Conservation (phyloP, 1,139 yeast species). For the Candida sojae region DNA sequence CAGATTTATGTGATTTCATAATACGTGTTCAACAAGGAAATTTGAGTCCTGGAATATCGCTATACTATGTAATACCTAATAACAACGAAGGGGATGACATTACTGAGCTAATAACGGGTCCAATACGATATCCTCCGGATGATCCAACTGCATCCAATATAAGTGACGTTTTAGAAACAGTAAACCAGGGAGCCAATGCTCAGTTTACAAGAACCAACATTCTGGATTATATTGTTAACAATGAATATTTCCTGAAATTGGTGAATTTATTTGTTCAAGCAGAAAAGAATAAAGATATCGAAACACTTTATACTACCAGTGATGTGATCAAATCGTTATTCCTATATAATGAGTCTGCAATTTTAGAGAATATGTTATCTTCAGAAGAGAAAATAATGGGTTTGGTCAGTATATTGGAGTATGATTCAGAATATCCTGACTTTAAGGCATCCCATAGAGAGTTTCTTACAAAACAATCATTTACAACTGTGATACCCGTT, state of each 20-base stretch:
- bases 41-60: constrained; percentile 66
- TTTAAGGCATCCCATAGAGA: constrained; percentile 79
- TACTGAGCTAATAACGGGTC: constrained; percentile 83
- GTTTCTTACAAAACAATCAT: constrained; percentile 58
- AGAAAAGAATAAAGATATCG: constrained; percentile 52
- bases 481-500: constrained; percentile 73
- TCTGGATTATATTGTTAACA: constrained; percentile 49
- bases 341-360: constrained; percentile 66
- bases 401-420: constrained; percentile 82
- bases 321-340: constrained; percentile 71
- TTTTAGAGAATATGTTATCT: constrained; percentile 66
- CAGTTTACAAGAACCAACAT: constrained; percentile 56
- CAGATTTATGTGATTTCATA: constrained; percentile 77
- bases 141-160: constrained; percentile 52
- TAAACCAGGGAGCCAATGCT: constrained; percentile 61
- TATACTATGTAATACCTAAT: constrained; percentile 68
- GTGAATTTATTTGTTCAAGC: constrained; percentile 53
- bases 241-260: constrained; percentile 55
- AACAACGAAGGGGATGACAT: constrained; percentile 42
- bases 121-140: constrained; percentile 63
- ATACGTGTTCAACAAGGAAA: constrained; percentile 62
- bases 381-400: constrained; percentile 61
- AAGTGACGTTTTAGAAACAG: constrained; percentile 47
- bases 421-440: constrained; percentile 82
- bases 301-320: constrained; percentile 63